Base-by-base conservation (phyloP, 2,329 filamentous ascomycete species). In the Aspergillus costaricaensis region DNA sequence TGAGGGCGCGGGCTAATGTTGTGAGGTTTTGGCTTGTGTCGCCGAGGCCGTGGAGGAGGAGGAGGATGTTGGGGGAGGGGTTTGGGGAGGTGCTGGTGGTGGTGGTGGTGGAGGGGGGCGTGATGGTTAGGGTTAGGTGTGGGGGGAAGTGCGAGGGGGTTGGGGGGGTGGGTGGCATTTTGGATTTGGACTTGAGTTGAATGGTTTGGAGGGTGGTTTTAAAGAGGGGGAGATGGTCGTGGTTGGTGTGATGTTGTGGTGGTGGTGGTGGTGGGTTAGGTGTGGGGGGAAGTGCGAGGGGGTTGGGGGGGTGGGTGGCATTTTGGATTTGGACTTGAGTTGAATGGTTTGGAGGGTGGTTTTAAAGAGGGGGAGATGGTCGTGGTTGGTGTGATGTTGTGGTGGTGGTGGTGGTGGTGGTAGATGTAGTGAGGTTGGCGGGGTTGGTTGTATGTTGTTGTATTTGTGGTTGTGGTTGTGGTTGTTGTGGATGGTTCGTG, bases 21-120 rank as follows among this genome's bases (percentile, higher is more conserved):
- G 85, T 83, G 74, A 95, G 96, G 38, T 90, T 82, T 3, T 74
- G 70, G 61, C 91, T 85, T 36, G 84, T 86, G 77, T 96, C 92
- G 63, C 92, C 92, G 12, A 96, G 85, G 65, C 92, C 92, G 76
- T 96, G 92, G 60, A 96, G 86, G 55, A 96, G 85, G 71, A 96
- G 79, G 63, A 96, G 86, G 67, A 96, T 82, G 68, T 93, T 89
- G 47, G 87, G 90, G 9, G 89, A 86, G 12, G 84, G 89, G 85
- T 25, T 27, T 2, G 25, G 10, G 10, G 27, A 30, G 27, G 27
- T 73, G 71, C 32, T 67, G 63, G 39, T 73, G 71, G 32, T 67
- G 63, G 39, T 84, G 78, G 21, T 67, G 63, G 39, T 84, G 78
- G 21, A 65, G 67, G 75, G 66, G 55, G 74, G 62, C 68, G 75